phyloP scores from a whole-genome alignment of 140 eudicot genomes.

The Erigeron philadelphicus region DNA sequence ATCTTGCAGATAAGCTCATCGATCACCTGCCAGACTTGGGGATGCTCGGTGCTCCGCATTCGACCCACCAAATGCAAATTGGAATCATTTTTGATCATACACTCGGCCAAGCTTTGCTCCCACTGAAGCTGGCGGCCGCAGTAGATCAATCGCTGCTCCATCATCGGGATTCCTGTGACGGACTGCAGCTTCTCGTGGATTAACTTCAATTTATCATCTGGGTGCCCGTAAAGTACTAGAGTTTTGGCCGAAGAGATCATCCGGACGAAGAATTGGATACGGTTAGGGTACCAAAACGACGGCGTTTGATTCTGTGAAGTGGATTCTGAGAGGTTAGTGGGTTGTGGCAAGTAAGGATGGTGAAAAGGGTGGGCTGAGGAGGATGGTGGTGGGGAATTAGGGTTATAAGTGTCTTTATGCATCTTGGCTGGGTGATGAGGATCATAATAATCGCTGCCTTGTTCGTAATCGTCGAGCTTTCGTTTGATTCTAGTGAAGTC shows the following conservation, averaged over 20 bases:
- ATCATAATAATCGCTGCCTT: no score
- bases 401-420: no score
- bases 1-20: slow-evolving; percentile 42
- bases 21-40: slow-evolving; percentile 54
- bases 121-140: slow-evolving; percentile 64
- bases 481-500: no score
- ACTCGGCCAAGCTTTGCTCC: slow-evolving; percentile 53
- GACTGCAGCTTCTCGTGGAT: slow-evolving; percentile 43
- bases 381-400: no score
- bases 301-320: background rate
- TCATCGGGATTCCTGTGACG: slow-evolving; percentile 46
- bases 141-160: slow-evolving; percentile 59
- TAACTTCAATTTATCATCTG: slow-evolving; percentile 35
- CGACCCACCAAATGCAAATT: slow-evolving; percentile 55
- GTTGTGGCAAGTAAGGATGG: background rate
- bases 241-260: slow-evolving; percentile 38
- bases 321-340: background rate
- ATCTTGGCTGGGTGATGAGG: no score
- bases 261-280: slow-evolving; percentile 70
- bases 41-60: slow-evolving; percentile 70
- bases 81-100: slow-evolving; percentile 43
- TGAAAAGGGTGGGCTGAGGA: background rate
- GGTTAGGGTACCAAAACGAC: background rate
- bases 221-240: slow-evolving; percentile 40
- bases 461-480: no score